Evolutionary conservation across 345 rosid species (phyloP).

Genomic region (Citrus australasica): DNA sequence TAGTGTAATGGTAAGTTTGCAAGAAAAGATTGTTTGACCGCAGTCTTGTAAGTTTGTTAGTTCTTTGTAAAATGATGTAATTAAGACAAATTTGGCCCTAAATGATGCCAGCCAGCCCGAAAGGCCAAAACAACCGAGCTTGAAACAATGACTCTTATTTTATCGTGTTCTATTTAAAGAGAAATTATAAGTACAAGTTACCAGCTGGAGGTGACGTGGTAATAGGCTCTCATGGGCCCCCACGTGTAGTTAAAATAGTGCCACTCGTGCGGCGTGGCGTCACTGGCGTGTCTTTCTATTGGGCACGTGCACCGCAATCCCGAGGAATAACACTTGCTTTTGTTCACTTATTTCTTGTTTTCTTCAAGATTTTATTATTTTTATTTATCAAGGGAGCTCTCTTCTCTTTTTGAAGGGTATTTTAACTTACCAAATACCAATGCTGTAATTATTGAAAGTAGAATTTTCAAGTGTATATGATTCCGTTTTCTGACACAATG

Average conservation of each 20-base stretch:
- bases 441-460: background rate
- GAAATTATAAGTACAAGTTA: background rate
- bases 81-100: background rate
- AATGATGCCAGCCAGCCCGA: background rate
- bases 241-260: background rate
- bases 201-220: constrained; percentile 22
- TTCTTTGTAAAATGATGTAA: background rate
- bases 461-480: background rate
- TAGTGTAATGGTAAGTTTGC: background rate
- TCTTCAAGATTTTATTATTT: background rate
- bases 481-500: constrained; percentile 1
- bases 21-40: constrained; percentile 7
- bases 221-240: constrained; percentile 1
- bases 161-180: constrained; percentile 7
- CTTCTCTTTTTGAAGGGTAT: background rate
- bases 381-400: background rate
- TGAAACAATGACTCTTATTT: constrained; percentile 25
- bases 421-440: background rate
- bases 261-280: constrained; percentile 42
- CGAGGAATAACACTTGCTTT: background rate
- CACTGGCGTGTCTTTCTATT: background rate
- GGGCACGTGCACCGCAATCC: constrained; percentile 41
- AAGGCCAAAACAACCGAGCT: background rate
- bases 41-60: constrained; percentile 15
- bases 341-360: background rate